Evolutionary conservation across 208 protist genomes (phyloP).

Genomic region (Sergeia podlipaevii): DNA sequence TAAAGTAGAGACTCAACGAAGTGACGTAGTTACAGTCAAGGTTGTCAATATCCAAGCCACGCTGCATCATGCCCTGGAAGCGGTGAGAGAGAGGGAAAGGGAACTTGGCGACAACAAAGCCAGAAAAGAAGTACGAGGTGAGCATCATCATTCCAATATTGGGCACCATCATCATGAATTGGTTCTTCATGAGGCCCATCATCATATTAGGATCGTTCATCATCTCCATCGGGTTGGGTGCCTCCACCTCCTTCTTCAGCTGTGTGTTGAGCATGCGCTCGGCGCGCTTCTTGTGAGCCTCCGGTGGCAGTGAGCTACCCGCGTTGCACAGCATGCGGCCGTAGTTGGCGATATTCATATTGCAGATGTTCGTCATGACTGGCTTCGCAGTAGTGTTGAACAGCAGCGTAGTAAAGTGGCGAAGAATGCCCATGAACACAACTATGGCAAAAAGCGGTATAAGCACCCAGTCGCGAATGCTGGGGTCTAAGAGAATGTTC

Average conservation of each 20-base stretch:
- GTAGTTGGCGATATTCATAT: slow-evolving; percentile 72
- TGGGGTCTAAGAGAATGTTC: slow-evolving; percentile 90
- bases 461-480: slow-evolving; percentile 95
- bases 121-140: slow-evolving; percentile 95
- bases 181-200: slow-evolving; percentile 94
- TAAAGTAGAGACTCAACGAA: slow-evolving; percentile 95
- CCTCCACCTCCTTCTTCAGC: slow-evolving; percentile 63
- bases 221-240: slow-evolving; percentile 87
- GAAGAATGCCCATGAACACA: slow-evolving; percentile 89
- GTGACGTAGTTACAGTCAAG: slow-evolving; percentile 96
- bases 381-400: slow-evolving; percentile 41
- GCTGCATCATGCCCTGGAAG: slow-evolving; percentile 94
- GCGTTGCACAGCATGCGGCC: slow-evolving; percentile 44
- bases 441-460: slow-evolving; percentile 94
- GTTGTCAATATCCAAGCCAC: slow-evolving; percentile 92
- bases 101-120: slow-evolving; percentile 96
- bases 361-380: slow-evolving; percentile 53
- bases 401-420: slow-evolving; percentile 81
- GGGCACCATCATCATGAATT: slow-evolving; percentile 92
- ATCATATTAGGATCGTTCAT: slow-evolving; percentile 92
- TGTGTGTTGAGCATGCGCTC: slow-evolving; percentile 39
- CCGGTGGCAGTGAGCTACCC: slow-evolving; percentile 49
- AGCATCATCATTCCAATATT: slow-evolving; percentile 96
- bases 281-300: slow-evolving; percentile 59
- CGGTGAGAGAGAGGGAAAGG: slow-evolving; percentile 93